Percentiles rank a stretch among this genome's conserved stretches.
phyloP scores from a whole-genome alignment of 208 protist genomes.

The Sergeia podlipaevii region DNA sequence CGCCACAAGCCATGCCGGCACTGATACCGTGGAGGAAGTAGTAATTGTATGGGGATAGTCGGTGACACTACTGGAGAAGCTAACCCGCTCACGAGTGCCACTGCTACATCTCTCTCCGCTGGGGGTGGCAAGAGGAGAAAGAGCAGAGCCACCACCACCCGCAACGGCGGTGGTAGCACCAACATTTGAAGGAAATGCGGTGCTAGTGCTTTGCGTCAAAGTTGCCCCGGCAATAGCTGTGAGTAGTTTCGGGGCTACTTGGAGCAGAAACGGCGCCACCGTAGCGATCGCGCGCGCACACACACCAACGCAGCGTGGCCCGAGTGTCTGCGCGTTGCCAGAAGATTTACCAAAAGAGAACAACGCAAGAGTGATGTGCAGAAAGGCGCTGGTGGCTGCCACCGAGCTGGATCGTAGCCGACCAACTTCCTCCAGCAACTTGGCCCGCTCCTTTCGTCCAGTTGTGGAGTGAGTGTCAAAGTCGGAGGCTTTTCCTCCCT shows the following conservation, averaged over 20 bases:
- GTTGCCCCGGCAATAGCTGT: neutral
- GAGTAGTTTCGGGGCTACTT: neutral
- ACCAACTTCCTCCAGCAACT: too few relatives aligned
- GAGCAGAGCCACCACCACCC: constrained; percentile 5
- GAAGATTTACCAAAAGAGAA: constrained; percentile 13
- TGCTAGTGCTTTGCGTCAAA: too few relatives aligned
- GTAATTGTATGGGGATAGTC: too few relatives aligned
- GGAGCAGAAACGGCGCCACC: neutral
- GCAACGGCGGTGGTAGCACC: too few relatives aligned
- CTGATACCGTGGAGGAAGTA: constrained; percentile 3
- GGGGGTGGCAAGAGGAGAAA: too few relatives aligned
- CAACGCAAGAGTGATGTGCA: constrained; percentile 29
- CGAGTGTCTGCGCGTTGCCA: constrained; percentile 24
- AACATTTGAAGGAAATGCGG: too few relatives aligned
- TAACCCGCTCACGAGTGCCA: too few relatives aligned
- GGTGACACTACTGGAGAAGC: too few relatives aligned
- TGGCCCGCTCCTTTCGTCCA: too few relatives aligned
- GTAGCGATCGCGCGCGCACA: neutral
- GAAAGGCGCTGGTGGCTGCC: too few relatives aligned
- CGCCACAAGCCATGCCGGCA: constrained; percentile 24
- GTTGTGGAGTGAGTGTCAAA: constrained; percentile 8
- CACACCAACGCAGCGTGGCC: constrained; percentile 15
- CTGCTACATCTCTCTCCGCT: too few relatives aligned
- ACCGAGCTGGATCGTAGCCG: too few relatives aligned
- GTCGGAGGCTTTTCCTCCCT: constrained; percentile 1